Conservation (phyloP, 352 stramenopile species). For the Phytophthora rubi region DNA sequence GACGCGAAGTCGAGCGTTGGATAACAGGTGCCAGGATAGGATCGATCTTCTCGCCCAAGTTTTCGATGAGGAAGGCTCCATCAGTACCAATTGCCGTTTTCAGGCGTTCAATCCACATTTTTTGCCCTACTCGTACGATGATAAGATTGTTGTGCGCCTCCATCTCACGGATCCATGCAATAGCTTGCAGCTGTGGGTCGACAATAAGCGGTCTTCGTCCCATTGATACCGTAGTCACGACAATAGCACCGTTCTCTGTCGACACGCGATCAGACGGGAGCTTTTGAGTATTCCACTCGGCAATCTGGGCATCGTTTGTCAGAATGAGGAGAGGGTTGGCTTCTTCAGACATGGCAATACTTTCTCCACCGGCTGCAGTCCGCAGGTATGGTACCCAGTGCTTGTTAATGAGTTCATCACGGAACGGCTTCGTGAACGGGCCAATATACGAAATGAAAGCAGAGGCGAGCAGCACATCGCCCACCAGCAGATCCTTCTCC, state of each 20-base stretch:
- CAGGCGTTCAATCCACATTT: constrained; percentile 94
- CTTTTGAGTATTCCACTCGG: constrained; percentile 94
- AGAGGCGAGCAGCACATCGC: constrained; percentile 93
- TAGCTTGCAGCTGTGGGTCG: constrained; percentile 94
- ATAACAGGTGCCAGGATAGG: constrained; percentile 94
- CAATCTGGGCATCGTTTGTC: constrained; percentile 92
- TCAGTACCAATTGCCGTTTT: constrained; percentile 94
- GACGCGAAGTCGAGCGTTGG: constrained; percentile 93
- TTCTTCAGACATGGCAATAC: constrained; percentile 92
- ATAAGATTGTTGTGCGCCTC: constrained; percentile 92
- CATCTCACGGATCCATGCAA: constrained; percentile 94
- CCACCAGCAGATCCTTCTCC: constrained; percentile 93
- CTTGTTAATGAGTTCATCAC: constrained; percentile 93
- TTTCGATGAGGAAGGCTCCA: constrained; percentile 94
- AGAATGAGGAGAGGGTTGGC: constrained; percentile 91
- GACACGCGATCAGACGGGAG: constrained; percentile 93
- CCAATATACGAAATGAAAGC: constrained; percentile 97
- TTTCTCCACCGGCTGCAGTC: constrained; percentile 86
- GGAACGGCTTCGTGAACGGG: constrained; percentile 95
- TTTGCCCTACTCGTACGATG: constrained; percentile 94
- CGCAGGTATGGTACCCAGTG: constrained; percentile 92
- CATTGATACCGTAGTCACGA: constrained; percentile 92
- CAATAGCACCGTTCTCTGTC: constrained; percentile 94
- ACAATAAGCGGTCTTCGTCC: constrained; percentile 93
- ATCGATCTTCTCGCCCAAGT: constrained; percentile 94